Percentiles rank a stretch among this genome's conserved stretches.
These are phyloP conservation scores for Hemerocallis citrina DNA, from an alignment of 106 monocot genomes.

Conservation along the genomic window DNA sequence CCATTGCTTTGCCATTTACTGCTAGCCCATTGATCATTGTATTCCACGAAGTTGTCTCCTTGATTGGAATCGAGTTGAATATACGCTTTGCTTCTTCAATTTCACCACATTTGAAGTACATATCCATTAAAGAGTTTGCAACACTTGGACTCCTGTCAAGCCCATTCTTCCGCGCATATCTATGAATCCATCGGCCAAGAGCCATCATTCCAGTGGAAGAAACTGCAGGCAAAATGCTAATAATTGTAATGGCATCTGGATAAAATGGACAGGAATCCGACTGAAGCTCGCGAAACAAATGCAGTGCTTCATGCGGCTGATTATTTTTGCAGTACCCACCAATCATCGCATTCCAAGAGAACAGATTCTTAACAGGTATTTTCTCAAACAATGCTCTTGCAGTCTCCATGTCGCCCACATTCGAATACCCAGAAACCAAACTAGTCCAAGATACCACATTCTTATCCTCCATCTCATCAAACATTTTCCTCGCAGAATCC, in stretches of 20 bases:
- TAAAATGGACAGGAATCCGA: slow-evolving; percentile 8
- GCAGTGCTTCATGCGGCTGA: slow-evolving; percentile 23
- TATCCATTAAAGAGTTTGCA: slow-evolving; percentile 36
- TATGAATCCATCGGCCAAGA: slow-evolving; percentile 48
- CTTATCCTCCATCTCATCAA: slow-evolving; percentile 26
- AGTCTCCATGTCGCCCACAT: slow-evolving; percentile 23
- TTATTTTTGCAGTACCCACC: slow-evolving; percentile 33
- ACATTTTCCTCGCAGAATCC: slow-evolving; percentile 25
- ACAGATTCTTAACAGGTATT: slow-evolving; percentile 34
- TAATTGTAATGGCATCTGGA: slow-evolving; percentile 42
- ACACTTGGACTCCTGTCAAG: slow-evolving; percentile 14
- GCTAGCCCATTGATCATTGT: slow-evolving; percentile 46
- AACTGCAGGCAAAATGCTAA: slow-evolving; percentile 41
- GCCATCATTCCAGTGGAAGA: slow-evolving; percentile 35
- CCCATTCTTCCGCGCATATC: slow-evolving; percentile 17
- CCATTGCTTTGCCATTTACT: slow-evolving; percentile 26
- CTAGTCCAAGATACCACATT: slow-evolving; percentile 54
- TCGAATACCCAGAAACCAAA: slow-evolving; percentile 36
- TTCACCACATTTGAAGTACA: slow-evolving; percentile 58
- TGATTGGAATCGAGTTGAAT: slow-evolving; percentile 22
- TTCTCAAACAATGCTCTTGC: slow-evolving; percentile 27
- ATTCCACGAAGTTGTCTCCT: slow-evolving; percentile 27
- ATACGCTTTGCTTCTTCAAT: slow-evolving; percentile 21
- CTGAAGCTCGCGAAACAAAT: slow-evolving; percentile 32
- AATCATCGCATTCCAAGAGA: slow-evolving; percentile 47